Evolutionary conservation across 163 green algal genomes (phyloP).

Genomic region (Scenedesmus sp.): DNA sequence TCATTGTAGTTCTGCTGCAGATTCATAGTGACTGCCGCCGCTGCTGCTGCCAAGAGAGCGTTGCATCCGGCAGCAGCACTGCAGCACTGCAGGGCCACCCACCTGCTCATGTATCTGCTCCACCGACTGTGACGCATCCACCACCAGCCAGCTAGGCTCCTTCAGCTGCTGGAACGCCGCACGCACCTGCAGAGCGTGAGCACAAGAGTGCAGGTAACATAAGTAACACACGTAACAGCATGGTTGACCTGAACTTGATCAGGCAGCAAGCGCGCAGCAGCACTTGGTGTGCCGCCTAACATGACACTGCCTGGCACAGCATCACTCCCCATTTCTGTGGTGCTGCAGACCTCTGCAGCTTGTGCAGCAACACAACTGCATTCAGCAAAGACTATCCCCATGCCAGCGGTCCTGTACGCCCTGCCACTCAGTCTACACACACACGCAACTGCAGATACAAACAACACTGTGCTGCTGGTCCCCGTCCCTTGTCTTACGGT

Average conservation of each 20-base stretch:
- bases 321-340: background rate
- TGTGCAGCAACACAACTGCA: background rate
- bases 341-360: background rate
- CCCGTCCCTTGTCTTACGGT: too few species aligned
- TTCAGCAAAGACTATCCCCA: too few species aligned
- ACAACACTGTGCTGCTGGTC: too few species aligned
- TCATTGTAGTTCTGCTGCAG: background rate
- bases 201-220: background rate
- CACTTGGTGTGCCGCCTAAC: too few species aligned
- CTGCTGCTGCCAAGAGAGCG: background rate
- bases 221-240: too few species aligned
- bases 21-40: background rate
- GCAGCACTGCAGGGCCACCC: background rate
- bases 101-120: slow-evolving; percentile 71
- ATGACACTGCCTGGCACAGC: background rate
- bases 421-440: too few species aligned
- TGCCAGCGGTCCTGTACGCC: too few species aligned
- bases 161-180: slow-evolving; percentile 67
- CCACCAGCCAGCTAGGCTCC: slow-evolving; percentile 65
- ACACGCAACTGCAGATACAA: too few species aligned
- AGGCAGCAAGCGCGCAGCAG: background rate
- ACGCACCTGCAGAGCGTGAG: slow-evolving; percentile 25
- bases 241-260: too few species aligned
- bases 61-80: background rate
- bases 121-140: slow-evolving; percentile 71